Percentiles rank a stretch among this genome's conserved stretches.
These are phyloP conservation scores for Globisporangium nagaii DNA, from an alignment of 352 stramenopile genomes.

Conservation along the genomic window DNA sequence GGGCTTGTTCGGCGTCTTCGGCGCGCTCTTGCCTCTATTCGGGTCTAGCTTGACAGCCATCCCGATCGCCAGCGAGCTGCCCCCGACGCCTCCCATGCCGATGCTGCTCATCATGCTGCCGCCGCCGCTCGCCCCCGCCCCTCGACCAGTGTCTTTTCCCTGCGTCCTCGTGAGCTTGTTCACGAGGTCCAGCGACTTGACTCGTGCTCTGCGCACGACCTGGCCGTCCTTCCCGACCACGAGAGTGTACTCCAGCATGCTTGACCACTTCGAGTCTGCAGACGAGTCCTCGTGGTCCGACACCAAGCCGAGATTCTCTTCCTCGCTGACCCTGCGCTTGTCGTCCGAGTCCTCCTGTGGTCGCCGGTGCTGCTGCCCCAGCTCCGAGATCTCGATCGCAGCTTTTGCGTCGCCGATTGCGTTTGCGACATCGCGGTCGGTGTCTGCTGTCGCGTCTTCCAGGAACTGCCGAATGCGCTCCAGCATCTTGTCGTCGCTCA, in stretches of 20 bases:
- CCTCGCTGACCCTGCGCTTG: constrained; percentile 48
- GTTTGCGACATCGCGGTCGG: constrained; percentile 62
- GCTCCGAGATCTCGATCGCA: constrained; percentile 32
- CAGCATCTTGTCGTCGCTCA: constrained; percentile 66
- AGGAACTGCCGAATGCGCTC: constrained; percentile 67
- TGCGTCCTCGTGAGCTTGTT: constrained; percentile 57
- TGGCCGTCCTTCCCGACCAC: constrained; percentile 81
- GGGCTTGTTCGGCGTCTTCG: constrained; percentile 52
- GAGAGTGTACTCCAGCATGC: constrained; percentile 83
- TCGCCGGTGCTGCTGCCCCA: constrained; percentile 23
- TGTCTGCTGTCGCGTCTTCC: constrained; percentile 51
- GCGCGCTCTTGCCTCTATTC: constrained; percentile 29
- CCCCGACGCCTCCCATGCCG: constrained; percentile 17
- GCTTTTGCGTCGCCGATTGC: constrained; percentile 38
- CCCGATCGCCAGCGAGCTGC: constrained; percentile 21
- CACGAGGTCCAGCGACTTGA: constrained; percentile 78
- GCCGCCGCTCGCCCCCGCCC: constrained; percentile 9
- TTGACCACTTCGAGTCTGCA: constrained; percentile 78
- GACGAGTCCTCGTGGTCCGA: constrained; percentile 77
- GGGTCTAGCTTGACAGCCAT: constrained; percentile 33
- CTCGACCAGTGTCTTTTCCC: constrained; percentile 51
- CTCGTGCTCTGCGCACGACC: constrained; percentile 69
- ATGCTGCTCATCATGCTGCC: constrained; percentile 13
- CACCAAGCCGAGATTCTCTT: constrained; percentile 52
- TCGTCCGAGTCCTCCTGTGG: constrained; percentile 58